Conservation (phyloP, 1,284 basidiomycete species). For the Ganoderma sp. region DNA sequence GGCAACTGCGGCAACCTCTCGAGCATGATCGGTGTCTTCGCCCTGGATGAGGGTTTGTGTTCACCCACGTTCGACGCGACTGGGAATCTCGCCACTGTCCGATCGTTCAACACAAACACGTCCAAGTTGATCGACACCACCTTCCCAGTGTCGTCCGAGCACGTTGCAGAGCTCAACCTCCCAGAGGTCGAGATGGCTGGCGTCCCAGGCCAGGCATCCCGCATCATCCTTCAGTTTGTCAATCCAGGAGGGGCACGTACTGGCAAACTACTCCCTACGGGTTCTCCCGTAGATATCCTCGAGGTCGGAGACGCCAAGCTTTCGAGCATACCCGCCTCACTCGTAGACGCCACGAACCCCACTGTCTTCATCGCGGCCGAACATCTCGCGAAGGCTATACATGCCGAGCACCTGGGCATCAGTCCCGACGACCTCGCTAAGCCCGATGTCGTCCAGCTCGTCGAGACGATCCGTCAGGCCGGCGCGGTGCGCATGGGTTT, state of each 20-base stretch:
- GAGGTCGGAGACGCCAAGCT: conserved; percentile 37
- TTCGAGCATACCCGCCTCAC: conserved; percentile 50
- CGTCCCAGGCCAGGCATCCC: conserved; percentile 67
- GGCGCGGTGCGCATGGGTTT: conserved; percentile 70
- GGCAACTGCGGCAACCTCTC: conserved; percentile 77
- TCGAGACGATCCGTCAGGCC: conserved; percentile 61
- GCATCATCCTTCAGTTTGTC: conserved; percentile 70
- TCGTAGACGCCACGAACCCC: conserved; percentile 78
- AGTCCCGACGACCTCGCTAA: conserved; percentile 27
- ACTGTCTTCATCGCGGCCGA: conserved; percentile 62
- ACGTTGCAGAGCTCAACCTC: conserved; percentile 52
- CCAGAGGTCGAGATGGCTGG: conserved; percentile 65
- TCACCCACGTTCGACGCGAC: conserved; percentile 32
- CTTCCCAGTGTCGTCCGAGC: conserved; percentile 53
- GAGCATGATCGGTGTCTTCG: conserved; percentile 71
- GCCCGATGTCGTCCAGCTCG: conserved; percentile 22
- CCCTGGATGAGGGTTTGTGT: conserved; percentile 65
- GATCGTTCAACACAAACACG: conserved; percentile 72
- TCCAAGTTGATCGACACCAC: conserved; percentile 69
- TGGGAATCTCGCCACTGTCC: conserved; percentile 48
- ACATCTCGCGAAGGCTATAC: conserved; percentile 50
- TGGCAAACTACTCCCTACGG: conserved; percentile 70
- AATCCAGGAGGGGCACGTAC: conserved; percentile 72
- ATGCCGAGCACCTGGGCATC: conserved; percentile 29
- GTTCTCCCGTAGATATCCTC: conserved; percentile 54